These are phyloP conservation scores for Nicotiana attenuata DNA, from an alignment of 257 asterid genomes.

Conservation along the genomic window DNA sequence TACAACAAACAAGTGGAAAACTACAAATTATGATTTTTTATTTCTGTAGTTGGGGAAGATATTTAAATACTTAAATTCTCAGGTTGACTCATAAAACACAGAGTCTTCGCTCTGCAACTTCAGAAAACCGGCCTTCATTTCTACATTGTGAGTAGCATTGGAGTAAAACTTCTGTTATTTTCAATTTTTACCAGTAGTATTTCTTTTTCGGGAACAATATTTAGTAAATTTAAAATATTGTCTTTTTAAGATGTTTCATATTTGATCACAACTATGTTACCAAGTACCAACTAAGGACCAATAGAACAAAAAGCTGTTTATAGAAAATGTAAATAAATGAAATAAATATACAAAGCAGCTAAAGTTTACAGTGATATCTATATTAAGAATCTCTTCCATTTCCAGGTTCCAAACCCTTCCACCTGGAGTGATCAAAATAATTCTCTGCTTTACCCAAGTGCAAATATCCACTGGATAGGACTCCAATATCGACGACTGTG, in stretches of 20 bases:
- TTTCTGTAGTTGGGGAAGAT: not conserved
- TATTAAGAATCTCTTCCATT: not conserved
- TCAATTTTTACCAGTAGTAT: no score
- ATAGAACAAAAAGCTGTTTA: not conserved
- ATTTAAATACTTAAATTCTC: not conserved
- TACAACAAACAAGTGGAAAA: not conserved
- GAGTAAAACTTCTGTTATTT: no score
- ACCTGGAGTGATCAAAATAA: not conserved
- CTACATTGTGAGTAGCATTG: no score
- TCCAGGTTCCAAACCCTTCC: not conserved
- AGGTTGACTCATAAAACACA: slow-evolving; percentile 2
- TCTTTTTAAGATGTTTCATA: not conserved
- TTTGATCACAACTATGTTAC: not conserved
- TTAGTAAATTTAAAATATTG: no score
- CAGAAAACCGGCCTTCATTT: no score
- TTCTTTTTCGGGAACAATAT: no score
- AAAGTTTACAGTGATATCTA: not conserved
- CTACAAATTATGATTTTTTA: not conserved
- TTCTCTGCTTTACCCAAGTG: not conserved
- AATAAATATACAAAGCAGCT: not conserved
- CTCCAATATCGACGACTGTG: no score
- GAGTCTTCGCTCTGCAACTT: no score
- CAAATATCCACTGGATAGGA: no score
- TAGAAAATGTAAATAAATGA: not conserved
- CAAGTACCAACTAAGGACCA: not conserved